Base-by-base conservation (phyloP, 495 filamentous ascomycete species). In the Neurospora sp. region DNA sequence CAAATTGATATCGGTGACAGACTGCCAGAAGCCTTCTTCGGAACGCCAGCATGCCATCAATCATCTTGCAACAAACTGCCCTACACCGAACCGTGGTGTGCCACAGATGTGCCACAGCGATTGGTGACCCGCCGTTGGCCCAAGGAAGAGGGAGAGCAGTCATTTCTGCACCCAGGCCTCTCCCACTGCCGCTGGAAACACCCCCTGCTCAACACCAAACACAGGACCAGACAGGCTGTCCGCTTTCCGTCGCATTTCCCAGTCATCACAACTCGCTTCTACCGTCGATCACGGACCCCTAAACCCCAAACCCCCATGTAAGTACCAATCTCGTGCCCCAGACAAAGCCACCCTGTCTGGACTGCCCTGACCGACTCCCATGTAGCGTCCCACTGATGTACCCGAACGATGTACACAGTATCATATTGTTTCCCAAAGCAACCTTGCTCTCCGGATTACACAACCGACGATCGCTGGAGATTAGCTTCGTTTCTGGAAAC, bases 401-500 rank as follows among this genome's bases (percentile, higher is more conserved):
- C 53, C 53, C 53, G 27, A 65, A 37, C 14, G 53, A 65, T 35
- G 53, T 65, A 65, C 53, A 65, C 53, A 65, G 53, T 65, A 42
- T 53, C 42, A 17, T 37, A 40, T 22, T 40, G 45, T 39, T 59
- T 61, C 35, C 45, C 17, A 39, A 41, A 74, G 40, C 45, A 68
- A 41, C 37, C 69, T 17, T 68, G 59, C 59, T 27, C 69, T 70
- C 65, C 27, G 69, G 70, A 40, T 31, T 68, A 70, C 40, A 45
- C 31, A 71, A 35, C 61, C n/a, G 69, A 44, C 74, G 74, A 78
- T 76, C 76, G 74, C 48, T 76, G 70, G 75, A 76, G 74, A 75
- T 80, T 80, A 77, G 77, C 77, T 78, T 78, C 79, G 80, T 82
- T 82, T 81, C 80, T 76, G 75, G 74, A 73, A 73, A 73, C 65